Percentiles rank a stretch among this genome's conserved stretches.
Evolutionary conservation across 495 filamentous ascomycete genomes (phyloP).

Genomic region (Neurospora discreta): DNA sequence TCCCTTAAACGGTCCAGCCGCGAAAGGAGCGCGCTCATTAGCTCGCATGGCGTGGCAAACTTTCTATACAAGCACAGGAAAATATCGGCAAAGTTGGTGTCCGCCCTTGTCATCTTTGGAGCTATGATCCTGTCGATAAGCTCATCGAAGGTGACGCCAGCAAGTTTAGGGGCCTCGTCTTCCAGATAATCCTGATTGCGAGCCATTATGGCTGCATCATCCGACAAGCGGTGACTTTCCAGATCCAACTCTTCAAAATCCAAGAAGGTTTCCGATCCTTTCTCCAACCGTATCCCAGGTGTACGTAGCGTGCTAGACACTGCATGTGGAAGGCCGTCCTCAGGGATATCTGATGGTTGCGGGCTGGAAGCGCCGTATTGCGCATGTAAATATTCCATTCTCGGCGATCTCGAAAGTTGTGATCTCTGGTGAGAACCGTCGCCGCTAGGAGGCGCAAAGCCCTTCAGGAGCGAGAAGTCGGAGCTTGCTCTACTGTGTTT

Average conservation of each 20-base stretch:
- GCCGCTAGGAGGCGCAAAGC: constrained; percentile 22
- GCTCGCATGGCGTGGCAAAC: constrained; percentile 68
- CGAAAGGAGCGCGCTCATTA: constrained; percentile 61
- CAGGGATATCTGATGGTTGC: constrained; percentile 15
- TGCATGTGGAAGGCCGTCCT: constrained; percentile 27
- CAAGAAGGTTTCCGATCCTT: constrained; percentile 39
- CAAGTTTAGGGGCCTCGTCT: constrained; percentile 38
- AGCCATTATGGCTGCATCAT: constrained; percentile 50
- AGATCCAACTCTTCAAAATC: constrained; percentile 50
- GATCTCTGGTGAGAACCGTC: constrained; percentile 23
- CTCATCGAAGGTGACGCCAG: constrained; percentile 71
- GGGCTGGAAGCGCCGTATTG: constrained; percentile 6
- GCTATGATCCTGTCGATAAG: constrained; percentile 77
- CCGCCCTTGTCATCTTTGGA: constrained; percentile 70
- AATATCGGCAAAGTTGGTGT: constrained; percentile 72
- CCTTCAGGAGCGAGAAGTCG: constrained; percentile 44
- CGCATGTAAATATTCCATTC: constrained; percentile 16
- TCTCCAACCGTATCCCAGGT: constrained; percentile 33
- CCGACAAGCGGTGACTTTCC: constrained; percentile 42
- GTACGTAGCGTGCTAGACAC: constrained; percentile 33
- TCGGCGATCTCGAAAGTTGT: constrained; percentile 18
- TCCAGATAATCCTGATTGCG: constrained; percentile 39
- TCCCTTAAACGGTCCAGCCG: constrained; percentile 60
- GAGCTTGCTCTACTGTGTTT: constrained; percentile 55
- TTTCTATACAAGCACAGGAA: constrained; percentile 94